phyloP scores from a whole-genome alignment of 805 yeast genomes.

The Lipomyces chichibuensis region DNA sequence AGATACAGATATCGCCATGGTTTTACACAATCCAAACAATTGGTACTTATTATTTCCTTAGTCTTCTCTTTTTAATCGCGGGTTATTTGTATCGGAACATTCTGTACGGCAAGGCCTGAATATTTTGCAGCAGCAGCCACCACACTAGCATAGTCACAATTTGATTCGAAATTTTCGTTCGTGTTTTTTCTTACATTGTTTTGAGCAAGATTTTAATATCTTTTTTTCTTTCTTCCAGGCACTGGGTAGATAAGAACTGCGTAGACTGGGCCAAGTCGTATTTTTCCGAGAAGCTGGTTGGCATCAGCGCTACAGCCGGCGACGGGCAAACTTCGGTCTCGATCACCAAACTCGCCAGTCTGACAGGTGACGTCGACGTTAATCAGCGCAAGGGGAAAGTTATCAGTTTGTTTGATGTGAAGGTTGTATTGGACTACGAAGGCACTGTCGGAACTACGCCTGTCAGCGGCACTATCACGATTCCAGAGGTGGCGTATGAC shows the following conservation, averaged over 20 bases:
- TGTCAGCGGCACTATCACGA: slow-evolving; percentile 70
- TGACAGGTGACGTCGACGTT: slow-evolving; percentile 97
- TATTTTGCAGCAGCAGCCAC: background rate
- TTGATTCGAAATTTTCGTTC: background rate
- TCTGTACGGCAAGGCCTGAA: background rate
- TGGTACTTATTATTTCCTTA: slow-evolving; percentile 50
- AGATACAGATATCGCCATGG: slow-evolving; percentile 57
- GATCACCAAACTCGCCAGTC: slow-evolving; percentile 54
- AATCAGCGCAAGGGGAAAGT: slow-evolving; percentile 97
- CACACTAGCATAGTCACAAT: background rate
- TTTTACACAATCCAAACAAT: slow-evolving; percentile 93
- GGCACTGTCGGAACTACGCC: slow-evolving; percentile 51
- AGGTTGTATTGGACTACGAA: slow-evolving; percentile 60
- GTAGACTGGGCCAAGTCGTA: slow-evolving; percentile 85
- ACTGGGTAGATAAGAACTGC: slow-evolving; percentile 99
- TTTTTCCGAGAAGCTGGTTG: slow-evolving; percentile 63
- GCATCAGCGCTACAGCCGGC: slow-evolving; percentile 48
- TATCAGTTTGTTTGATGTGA: slow-evolving; percentile 84
- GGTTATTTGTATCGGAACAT: background rate
- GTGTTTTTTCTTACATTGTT: slow-evolving; percentile 1
- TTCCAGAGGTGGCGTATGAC: slow-evolving; percentile 95
- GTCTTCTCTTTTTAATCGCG: background rate
- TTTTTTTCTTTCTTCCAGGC: slow-evolving; percentile 50
- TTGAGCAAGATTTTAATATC: slow-evolving; percentile 8
- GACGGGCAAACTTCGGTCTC: slow-evolving; percentile 43